Percentiles rank a stretch among this genome's conserved stretches.
These are phyloP conservation scores for Psilocybe subaeruginosa DNA, from an alignment of 768 basidiomycete genomes.

Conservation along the genomic window DNA sequence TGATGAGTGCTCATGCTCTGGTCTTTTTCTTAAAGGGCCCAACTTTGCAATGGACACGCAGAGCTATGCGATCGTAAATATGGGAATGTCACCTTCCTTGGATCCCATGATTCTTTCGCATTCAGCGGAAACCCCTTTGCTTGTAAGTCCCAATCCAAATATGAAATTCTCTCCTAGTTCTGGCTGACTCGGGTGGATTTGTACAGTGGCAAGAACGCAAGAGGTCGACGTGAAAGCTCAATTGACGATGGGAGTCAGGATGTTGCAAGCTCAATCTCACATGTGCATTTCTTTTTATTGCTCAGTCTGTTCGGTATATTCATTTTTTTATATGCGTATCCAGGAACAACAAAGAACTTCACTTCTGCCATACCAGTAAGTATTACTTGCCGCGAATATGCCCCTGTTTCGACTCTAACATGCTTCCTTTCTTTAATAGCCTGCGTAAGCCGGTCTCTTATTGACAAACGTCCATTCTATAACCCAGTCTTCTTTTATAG, in stretches of 20 bases:
- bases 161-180: not conserved
- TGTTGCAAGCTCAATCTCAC: constrained; percentile 60
- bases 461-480: too few relatives aligned
- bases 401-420: not conserved
- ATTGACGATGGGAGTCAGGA: constrained; percentile 47
- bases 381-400: constrained; percentile 4
- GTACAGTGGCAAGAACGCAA: constrained; percentile 47
- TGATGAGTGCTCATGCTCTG: not conserved
- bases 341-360: constrained; percentile 43
- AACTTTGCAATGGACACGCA: constrained; percentile 65
- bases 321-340: not conserved
- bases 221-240: constrained; percentile 50
- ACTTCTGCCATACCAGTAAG: constrained; percentile 70
- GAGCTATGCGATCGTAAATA: constrained; percentile 63
- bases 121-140: constrained; percentile 49
- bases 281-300: constrained; percentile 25
- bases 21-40: constrained; percentile 29
- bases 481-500: constrained; percentile 1
- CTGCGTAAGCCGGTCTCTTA: constrained; percentile 12
- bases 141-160: constrained; percentile 29
- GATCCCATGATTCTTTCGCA: constrained; percentile 60
- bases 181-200: too few relatives aligned
- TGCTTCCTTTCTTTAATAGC: constrained; percentile 17
- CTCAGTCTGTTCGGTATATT: not conserved
- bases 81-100: constrained; percentile 49